Evolutionary conservation across 805 yeast genomes (phyloP).

Genomic region (Grigorovia humatica): DNA sequence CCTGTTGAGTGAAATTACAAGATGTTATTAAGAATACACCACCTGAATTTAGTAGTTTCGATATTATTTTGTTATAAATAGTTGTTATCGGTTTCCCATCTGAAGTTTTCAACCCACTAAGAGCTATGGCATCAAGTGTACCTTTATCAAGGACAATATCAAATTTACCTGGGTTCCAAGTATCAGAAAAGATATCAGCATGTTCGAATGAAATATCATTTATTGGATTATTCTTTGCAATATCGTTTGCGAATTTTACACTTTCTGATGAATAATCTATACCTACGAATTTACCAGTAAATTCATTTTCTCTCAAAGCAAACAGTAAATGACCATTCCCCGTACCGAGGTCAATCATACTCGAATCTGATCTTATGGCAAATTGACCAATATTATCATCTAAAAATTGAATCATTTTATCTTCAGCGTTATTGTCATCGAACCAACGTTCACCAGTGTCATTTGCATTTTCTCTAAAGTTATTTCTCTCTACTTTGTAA

Average conservation of each 20-base stretch:
- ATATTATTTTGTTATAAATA: slow-evolving; percentile 52
- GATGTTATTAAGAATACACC: slow-evolving; percentile 72
- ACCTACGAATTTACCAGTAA: slow-evolving; percentile 53
- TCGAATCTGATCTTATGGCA: slow-evolving; percentile 25
- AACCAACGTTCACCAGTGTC: slow-evolving; percentile 98
- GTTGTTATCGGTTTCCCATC: slow-evolving; percentile 41
- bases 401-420: slow-evolving; percentile 65
- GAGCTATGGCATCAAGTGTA: slow-evolving; percentile 91
- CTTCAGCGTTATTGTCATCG: slow-evolving; percentile 88
- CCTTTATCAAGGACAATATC: slow-evolving; percentile 89
- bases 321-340: slow-evolving; percentile 91
- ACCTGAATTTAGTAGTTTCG: slow-evolving; percentile 42
- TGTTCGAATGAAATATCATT: slow-evolving; percentile 42
- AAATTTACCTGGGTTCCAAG: slow-evolving; percentile 36
- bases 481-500: slow-evolving; percentile 59
- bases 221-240: slow-evolving; percentile 37
- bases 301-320: slow-evolving; percentile 53
- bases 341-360: slow-evolving; percentile 78
- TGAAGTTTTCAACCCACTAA: slow-evolving; percentile 49
- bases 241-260: slow-evolving; percentile 58
- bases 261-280: slow-evolving; percentile 80
- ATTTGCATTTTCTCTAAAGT: slow-evolving; percentile 61
- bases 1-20: slow-evolving; percentile 85
- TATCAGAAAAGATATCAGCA: slow-evolving; percentile 53
- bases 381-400: slow-evolving; percentile 37